These are phyloP conservation scores for Penicillium sp. DNA, from an alignment of 2,329 filamentous ascomycete species.

Conservation along the genomic window DNA sequence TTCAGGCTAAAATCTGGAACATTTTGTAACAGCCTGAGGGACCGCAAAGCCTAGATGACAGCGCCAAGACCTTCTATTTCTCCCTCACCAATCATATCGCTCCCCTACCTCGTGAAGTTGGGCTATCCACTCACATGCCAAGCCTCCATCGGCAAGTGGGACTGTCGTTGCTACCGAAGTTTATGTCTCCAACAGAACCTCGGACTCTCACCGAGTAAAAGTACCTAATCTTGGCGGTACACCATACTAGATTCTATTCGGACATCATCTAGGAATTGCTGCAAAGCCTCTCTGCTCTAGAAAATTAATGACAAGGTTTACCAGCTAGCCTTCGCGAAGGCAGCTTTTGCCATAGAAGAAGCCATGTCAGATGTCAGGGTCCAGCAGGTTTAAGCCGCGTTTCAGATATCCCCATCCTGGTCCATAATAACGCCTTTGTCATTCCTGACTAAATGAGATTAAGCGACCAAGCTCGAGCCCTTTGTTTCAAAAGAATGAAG, in stretches of 20 bases:
- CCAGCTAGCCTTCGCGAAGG: too few species aligned
- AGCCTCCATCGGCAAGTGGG: slow-evolving; percentile 1
- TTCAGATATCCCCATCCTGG: neutral
- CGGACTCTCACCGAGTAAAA: too few species aligned
- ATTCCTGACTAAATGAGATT: neutral
- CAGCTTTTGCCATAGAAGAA: too few species aligned
- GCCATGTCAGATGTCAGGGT: neutral
- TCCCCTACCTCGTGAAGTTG: neutral
- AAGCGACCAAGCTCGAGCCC: neutral
- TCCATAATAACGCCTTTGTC: neutral
- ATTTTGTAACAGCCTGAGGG: neutral
- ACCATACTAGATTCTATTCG: neutral
- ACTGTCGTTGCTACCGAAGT: neutral
- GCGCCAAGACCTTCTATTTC: neutral
- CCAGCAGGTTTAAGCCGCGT: neutral
- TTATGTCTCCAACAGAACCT: neutral
- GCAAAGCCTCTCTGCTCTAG: neutral
- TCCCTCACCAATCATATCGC: neutral
- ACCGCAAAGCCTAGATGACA: neutral
- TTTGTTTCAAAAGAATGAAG: neutral
- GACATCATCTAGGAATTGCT: neutral
- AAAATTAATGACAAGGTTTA: too few species aligned
- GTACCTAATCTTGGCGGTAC: too few species aligned
- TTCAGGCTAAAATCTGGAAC: slow-evolving; percentile 2
- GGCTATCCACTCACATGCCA: neutral